A percentile compares a stretch with the other conserved stretches of the same genome.
phyloP scores from a whole-genome alignment of 345 rosid species.

The Streptanthus diversifolius region DNA sequence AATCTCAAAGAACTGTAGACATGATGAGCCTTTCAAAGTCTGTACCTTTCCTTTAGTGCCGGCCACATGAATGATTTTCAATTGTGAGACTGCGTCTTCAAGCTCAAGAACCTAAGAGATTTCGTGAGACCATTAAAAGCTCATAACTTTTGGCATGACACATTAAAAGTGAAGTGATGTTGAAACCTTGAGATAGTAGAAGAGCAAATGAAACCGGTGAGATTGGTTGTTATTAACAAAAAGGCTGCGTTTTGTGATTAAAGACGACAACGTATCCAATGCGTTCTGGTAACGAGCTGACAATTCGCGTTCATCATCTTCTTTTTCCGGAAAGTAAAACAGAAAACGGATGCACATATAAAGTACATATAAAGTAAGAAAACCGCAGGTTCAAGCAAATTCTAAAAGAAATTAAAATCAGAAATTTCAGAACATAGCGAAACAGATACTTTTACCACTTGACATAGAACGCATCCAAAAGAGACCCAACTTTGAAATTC shows the following conservation, averaged over 20 bases:
- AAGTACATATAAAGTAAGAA: not conserved
- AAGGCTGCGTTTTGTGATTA: conserved; percentile 75
- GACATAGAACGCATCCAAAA: conserved; percentile 18
- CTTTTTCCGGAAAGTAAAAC: not conserved
- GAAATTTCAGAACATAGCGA: not conserved
- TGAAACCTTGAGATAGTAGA: conserved; percentile 67
- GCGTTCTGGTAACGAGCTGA: conserved; percentile 52
- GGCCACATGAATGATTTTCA: conserved; percentile 92
- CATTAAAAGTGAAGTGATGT: not conserved
- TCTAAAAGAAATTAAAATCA: not conserved
- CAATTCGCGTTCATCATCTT: conserved; percentile 36
- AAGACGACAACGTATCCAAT: conserved; percentile 76
- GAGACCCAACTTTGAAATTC: not conserved
- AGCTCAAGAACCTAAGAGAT: conserved; percentile 58
- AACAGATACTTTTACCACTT: not conserved
- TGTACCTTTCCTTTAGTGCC: conserved; percentile 96
- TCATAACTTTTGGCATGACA: not conserved
- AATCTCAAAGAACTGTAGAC: not conserved
- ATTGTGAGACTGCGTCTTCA: conserved; percentile 60
- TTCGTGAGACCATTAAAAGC: conserved; percentile 1
- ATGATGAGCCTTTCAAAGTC: not conserved
- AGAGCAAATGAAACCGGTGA: conserved; percentile 67
- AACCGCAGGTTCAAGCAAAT: not conserved
- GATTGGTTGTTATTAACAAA: conserved; percentile 56
- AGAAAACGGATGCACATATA: not conserved